Conservation (phyloP, 495 filamentous ascomycete species). For the Astrothelium macrocarpum region DNA sequence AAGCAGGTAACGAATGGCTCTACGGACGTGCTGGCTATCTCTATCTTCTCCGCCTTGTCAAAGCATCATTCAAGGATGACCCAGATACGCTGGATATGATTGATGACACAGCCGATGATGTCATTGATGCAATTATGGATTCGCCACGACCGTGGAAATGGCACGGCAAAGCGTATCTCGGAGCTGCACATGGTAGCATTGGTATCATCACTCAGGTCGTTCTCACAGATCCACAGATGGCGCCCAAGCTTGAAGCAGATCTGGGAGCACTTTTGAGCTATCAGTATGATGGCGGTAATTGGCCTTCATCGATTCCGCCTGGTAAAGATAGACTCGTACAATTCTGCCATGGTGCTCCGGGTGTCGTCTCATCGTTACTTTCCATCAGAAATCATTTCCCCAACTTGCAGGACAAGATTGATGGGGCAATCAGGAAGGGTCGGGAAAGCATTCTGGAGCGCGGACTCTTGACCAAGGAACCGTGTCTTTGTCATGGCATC, state of each 20-base stretch:
- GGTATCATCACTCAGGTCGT: constrained; percentile 57
- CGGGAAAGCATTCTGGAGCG: constrained; percentile 39
- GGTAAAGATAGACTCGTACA: constrained; percentile 46
- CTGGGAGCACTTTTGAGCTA: constrained; percentile 39
- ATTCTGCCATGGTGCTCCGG: constrained; percentile 59
- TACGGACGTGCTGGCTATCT: constrained; percentile 53
- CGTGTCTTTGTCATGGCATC: constrained; percentile 57
- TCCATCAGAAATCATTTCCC: constrained; percentile 44
- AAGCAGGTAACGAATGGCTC: constrained; percentile 42
- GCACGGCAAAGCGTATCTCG: constrained; percentile 49
- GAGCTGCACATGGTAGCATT: constrained; percentile 51
- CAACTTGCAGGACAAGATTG: constrained; percentile 36
- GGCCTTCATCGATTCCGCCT: constrained; percentile 33
- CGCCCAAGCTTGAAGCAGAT: constrained; percentile 34
- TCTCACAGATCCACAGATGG: constrained; percentile 36
- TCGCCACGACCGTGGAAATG: constrained; percentile 45
- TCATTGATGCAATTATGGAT: constrained; percentile 35
- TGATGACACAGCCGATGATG: constrained; percentile 33
- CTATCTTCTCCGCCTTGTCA: constrained; percentile 46
- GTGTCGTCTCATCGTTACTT: constrained; percentile 45
- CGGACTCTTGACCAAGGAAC: constrained; percentile 52
- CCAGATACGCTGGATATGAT: constrained; percentile 27
- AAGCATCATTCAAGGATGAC: constrained; percentile 31
- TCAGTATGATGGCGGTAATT: constrained; percentile 37
- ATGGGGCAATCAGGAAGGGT: constrained; percentile 37